Conservation (phyloP, 306 rosid genomes). For the Trifolium subterraneum region DNA sequence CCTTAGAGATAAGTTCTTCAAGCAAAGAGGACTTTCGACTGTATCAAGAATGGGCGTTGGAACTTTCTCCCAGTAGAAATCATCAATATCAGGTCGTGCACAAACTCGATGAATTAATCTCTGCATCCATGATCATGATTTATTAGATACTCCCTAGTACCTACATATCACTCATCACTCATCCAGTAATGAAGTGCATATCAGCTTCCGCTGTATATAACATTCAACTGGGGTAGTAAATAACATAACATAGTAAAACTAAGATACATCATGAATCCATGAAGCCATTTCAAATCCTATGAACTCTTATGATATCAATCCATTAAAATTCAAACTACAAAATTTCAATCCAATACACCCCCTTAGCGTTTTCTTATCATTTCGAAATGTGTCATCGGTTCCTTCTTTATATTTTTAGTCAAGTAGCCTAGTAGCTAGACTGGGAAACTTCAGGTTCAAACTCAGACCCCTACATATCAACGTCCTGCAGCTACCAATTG, state of each 20-base stretch:
- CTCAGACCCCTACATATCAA: too few relatives aligned
- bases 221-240: conserved; percentile 28
- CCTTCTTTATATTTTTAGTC: too few relatives aligned
- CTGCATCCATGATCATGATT: conserved; percentile 57
- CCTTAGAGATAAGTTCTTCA: conserved; percentile 81
- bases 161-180: conserved; percentile 5
- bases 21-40: conserved; percentile 77
- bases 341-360: neutral
- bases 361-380: neutral
- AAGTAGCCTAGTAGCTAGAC: too few relatives aligned
- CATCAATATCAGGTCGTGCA: conserved; percentile 64
- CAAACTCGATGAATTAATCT: conserved; percentile 48
- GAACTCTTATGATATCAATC: neutral
- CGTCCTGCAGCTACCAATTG: too few relatives aligned
- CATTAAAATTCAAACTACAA: neutral
- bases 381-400: neutral
- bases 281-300: neutral
- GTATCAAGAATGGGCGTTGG: conserved; percentile 87
- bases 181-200: conserved; percentile 24
- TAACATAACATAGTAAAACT: conserved; percentile 7
- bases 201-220: conserved; percentile 3
- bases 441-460: too few relatives aligned
- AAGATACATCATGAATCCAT: neutral
- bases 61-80: conserved; percentile 64
- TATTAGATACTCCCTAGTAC: conserved; percentile 25